phyloP scores from a whole-genome alignment of 2,329 filamentous ascomycete species.

The Sclerotinia trifoliorum region DNA sequence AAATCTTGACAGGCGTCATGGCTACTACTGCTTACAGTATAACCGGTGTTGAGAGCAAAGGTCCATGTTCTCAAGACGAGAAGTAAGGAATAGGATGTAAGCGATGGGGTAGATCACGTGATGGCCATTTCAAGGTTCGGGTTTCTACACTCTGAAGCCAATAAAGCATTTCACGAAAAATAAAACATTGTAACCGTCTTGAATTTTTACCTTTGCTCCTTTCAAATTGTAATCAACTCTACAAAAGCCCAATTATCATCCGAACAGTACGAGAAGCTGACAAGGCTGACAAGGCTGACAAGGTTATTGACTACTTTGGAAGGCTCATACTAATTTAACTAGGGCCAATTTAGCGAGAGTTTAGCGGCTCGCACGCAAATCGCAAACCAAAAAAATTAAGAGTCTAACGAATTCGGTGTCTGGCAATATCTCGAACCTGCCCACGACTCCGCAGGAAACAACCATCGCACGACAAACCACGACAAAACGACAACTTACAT shows the following conservation, averaged over 20 bases:
- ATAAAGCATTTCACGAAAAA: too few species aligned
- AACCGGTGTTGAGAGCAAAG: background rate
- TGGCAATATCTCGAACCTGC: slow-evolving; percentile 29
- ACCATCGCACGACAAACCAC: slow-evolving; percentile 33
- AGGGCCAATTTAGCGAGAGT: slow-evolving; percentile 23
- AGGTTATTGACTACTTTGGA: background rate
- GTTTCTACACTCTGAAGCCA: background rate
- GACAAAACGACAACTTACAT: slow-evolving; percentile 28
- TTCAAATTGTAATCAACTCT: background rate
- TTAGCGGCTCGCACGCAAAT: slow-evolving; percentile 17
- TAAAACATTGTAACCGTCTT: too few species aligned
- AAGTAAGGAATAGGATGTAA: background rate
- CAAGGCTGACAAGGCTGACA: slow-evolving; percentile 15
- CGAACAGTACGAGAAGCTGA: background rate
- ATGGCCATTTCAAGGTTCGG: rapidly evolving
- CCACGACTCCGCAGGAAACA: slow-evolving; percentile 30
- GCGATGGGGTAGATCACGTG: background rate
- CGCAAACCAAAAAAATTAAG: slow-evolving; percentile 24
- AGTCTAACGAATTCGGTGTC: slow-evolving; percentile 22
- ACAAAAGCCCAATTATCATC: background rate
- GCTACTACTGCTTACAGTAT: slow-evolving; percentile 21
- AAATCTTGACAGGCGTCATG: slow-evolving; percentile 3
- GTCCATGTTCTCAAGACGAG: background rate
- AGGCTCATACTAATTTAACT: background rate
- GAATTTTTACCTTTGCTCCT: rapidly evolving